Base-by-base conservation (phyloP, 148 eudicot genomes). In the Diospyros kaki region DNA sequence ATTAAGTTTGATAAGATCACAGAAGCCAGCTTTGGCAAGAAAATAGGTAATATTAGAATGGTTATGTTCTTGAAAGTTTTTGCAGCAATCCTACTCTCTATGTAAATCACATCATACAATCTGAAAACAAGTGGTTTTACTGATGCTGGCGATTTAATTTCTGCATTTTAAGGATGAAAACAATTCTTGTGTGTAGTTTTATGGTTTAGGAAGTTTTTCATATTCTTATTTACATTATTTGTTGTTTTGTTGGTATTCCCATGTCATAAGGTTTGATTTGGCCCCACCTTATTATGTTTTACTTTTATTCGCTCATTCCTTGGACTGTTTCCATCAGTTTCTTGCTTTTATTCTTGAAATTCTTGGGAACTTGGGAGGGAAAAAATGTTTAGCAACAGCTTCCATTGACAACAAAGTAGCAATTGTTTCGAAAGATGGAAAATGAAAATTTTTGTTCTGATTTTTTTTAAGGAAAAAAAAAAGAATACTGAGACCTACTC, bases 11-110 rank as follows among this genome's bases (percentile, higher is more conserved):
- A 13, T 56, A 28, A 60, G 64, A 17, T 17, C 9, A 17, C 28
- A 52, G 56, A 52, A 53, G 18, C 42, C 42, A 69, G 17, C 60
- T 53, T 38, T 53, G 45, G 46, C 18, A 39, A 52, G 60, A 69
- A 39, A 11, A 53, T 15, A 39, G 45, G 5, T 11, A 52, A 50
- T 52, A 38, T 39, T 59, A 53, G 6, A 3, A 52, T 48, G 17
- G 73, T 51, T 69, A 13, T 69, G 60, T 44, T 69, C n/a, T 52
- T 11, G 11, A 13, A 68, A 50, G 58, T 68, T 68, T 52, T 42
- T 68, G 12, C 4, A 5, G 12, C 45, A 41, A 53, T 53, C n/a
- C n/a, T n/a, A n/a, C n/a, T n/a, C n/a, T n/a, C n/a, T n/a, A n/a
- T n/a, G n/a, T n/a, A n/a, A n/a, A n/a, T n/a, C n/a, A n/a, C n/a